phyloP scores from a whole-genome alignment of 768 basidiomycete genomes.

The Mycena capillaripes region DNA sequence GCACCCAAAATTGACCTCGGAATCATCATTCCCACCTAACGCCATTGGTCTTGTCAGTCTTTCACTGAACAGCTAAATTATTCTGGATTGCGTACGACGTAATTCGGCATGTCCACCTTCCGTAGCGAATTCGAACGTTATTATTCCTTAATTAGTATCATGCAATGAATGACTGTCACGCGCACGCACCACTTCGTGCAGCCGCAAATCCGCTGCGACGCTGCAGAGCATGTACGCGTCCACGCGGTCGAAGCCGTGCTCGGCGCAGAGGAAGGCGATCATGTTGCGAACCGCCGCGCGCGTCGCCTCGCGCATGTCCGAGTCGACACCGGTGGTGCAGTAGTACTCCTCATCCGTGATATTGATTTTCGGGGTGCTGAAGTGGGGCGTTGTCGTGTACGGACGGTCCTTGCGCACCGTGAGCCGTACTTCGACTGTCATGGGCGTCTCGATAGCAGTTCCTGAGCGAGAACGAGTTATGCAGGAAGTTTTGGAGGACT shows the following conservation, averaged over 20 bases:
- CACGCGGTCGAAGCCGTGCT: constrained; percentile 57
- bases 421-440: constrained; percentile 67
- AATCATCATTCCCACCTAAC: constrained; percentile 40
- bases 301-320: constrained; percentile 69
- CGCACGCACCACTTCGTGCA: constrained; percentile 71
- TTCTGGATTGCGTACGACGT: constrained; percentile 56
- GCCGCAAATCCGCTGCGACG: constrained; percentile 68
- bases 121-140: background rate
- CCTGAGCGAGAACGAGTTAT: constrained; percentile 49
- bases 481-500: background rate
- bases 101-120: constrained; percentile 78
- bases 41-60: background rate
- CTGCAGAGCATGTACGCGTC: constrained; percentile 76
- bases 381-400: constrained; percentile 73
- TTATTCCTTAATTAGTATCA: background rate
- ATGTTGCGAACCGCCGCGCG: constrained; percentile 70
- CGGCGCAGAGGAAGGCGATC: constrained; percentile 64
- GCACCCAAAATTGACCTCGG: constrained; percentile 32
- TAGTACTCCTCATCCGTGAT: constrained; percentile 58
- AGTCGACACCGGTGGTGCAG: constrained; percentile 69
- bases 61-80: background rate
- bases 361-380: constrained; percentile 51
- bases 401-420: constrained; percentile 70
- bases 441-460: constrained; percentile 75
- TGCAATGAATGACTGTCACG: background rate